These are phyloP conservation scores for Yamadazyma buinensis DNA, from an alignment of 1,139 yeast species.

Conservation along the genomic window DNA sequence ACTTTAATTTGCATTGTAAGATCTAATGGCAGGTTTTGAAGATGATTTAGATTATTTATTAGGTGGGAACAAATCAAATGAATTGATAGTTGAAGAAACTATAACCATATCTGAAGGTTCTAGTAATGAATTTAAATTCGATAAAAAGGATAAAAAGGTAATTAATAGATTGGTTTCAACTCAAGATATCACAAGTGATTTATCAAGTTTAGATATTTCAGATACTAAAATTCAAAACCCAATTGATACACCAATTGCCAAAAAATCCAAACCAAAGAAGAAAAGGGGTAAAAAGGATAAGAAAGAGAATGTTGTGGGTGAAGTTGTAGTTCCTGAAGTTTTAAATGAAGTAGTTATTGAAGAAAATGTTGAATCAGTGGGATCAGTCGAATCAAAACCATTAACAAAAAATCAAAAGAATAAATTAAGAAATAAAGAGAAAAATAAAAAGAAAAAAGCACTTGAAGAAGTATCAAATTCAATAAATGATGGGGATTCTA, in stretches of 20 bases:
- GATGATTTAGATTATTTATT: conserved; percentile 17
- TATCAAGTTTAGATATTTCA: conserved; percentile 21
- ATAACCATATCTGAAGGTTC: no score
- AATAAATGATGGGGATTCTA: no score
- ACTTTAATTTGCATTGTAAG: not conserved
- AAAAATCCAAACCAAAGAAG: not conserved
- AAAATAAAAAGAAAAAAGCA: not conserved
- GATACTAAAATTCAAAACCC: conserved; percentile 18
- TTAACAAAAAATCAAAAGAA: conserved; percentile 1
- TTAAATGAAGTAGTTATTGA: no score
- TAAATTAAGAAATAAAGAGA: conserved; percentile 1
- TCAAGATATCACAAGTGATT: conserved; percentile 16
- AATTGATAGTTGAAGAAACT: not conserved
- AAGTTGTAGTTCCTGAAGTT: not conserved
- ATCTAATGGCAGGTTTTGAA: conserved; percentile 6
- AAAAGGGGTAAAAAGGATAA: not conserved
- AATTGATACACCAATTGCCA: not conserved
- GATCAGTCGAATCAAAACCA: not conserved
- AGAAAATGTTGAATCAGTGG: not conserved
- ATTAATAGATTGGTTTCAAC: conserved; percentile 4
- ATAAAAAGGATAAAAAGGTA: conserved; percentile 4
- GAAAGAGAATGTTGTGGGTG: not conserved
- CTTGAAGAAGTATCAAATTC: not conserved
- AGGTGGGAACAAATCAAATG: conserved; percentile 1
- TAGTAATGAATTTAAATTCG: not conserved